Percentiles rank a stretch among this genome's conserved stretches.
phyloP scores from a whole-genome alignment of 768 basidiomycete genomes.

The Mycena haematopus region DNA sequence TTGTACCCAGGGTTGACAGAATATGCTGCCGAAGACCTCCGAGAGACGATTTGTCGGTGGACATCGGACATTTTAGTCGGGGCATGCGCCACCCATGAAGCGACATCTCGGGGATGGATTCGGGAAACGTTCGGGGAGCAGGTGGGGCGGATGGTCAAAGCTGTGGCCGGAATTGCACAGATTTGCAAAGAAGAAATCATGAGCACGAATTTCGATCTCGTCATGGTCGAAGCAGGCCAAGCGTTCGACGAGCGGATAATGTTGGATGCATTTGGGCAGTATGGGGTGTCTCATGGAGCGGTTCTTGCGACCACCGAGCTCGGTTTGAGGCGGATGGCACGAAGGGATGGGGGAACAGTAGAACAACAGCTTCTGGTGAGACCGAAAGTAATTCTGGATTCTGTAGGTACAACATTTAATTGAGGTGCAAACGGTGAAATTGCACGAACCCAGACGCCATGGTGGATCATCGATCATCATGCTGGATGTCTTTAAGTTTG shows the following conservation, averaged over 20 bases:
- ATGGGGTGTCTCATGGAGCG: constrained; percentile 53
- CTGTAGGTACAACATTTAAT: constrained; percentile 43
- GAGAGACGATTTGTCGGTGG: constrained; percentile 79
- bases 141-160: constrained; percentile 68
- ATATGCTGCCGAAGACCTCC: constrained; percentile 72
- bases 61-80: constrained; percentile 69
- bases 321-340: constrained; percentile 70
- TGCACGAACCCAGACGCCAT: no score
- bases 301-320: constrained; percentile 77
- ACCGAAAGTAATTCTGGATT: constrained; percentile 81
- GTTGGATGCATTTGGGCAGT: constrained; percentile 70
- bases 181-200: constrained; percentile 78
- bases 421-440: background rate
- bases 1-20: constrained; percentile 72
- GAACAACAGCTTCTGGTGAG: constrained; percentile 67
- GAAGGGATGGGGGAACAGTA: constrained; percentile 52
- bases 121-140: constrained; percentile 62
- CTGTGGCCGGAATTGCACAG: constrained; percentile 66
- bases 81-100: constrained; percentile 56
- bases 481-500: no score
- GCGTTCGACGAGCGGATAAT: constrained; percentile 57
- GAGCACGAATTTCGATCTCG: constrained; percentile 76
- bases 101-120: constrained; percentile 43
- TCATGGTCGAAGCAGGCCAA: constrained; percentile 62
- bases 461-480: no score